Base-by-base conservation (phyloP, 169 alveolate species). In the Plasmodium berghei region DNA sequence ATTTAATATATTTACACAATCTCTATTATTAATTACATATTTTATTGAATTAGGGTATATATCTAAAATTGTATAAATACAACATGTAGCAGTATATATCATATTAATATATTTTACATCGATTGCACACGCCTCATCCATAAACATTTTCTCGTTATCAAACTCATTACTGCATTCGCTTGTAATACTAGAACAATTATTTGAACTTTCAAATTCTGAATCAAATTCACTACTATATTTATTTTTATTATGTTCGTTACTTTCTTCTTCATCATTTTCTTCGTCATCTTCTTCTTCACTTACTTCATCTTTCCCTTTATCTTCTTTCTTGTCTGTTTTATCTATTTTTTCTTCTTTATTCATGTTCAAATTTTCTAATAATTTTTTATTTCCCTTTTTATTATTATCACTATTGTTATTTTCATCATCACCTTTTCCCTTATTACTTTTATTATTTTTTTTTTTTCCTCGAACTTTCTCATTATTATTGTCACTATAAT, bases 71-170 rank as follows among this genome's bases (percentile, higher is more conserved):
- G 87, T 49, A 54, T 86, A 71, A 28, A 86, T 71, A 58, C 91
- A 86, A 63, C 91, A 70, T 3, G 91, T 86, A n/a, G 91, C 91
- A 2, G 87, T 86, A 42, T 86, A 86, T 45, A 86, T 86, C 5
- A 86, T 86, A 48, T 70, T 86, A 52, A 71, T 71, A 54, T 64
- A 86, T 86, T 86, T 86, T 63, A 58, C 87, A 71, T 86, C 87
- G 48, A 71, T 61, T 28, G 69, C 73, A 52, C 70, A 66, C 49
- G 70, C 73, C 45, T 86, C 87, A 64, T 52, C 62, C 2, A 71
- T 22, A 61, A 70, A 86, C 5, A 26, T n/a, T 45, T 86, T 58
- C 49, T 86, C 91, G n/a, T 69, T 61, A 1, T 86, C 87, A 18
- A 49, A 72, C 34, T 71, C 67, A 54, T 49, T 20, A 26, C 77